Conservation (phyloP, 805 yeast species). For the Schwanniomyces yamadae region DNA sequence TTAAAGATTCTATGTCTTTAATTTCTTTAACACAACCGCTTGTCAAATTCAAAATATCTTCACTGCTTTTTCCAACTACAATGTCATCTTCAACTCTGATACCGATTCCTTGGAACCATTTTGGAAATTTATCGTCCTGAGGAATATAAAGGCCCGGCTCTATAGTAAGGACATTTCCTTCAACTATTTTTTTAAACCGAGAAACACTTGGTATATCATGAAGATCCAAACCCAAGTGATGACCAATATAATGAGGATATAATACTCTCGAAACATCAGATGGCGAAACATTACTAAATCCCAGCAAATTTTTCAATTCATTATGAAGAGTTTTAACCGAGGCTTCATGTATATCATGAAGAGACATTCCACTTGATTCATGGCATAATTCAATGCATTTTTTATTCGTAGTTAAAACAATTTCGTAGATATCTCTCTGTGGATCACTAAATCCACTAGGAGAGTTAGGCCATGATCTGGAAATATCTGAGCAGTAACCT, state of each 20-base stretch:
- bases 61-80: slow-evolving; percentile 64
- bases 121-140: slow-evolving; percentile 66
- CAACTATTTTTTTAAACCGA: slow-evolving; percentile 49
- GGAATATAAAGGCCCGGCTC: slow-evolving; percentile 97
- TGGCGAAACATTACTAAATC: slow-evolving; percentile 54
- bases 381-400: slow-evolving; percentile 71
- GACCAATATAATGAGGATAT: slow-evolving; percentile 96
- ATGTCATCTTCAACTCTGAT: slow-evolving; percentile 94
- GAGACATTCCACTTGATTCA: slow-evolving; percentile 48
- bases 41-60: slow-evolving; percentile 57
- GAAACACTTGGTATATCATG: slow-evolving; percentile 75
- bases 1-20: slow-evolving; percentile 71
- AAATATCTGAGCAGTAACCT: slow-evolving; percentile 93
- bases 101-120: slow-evolving; percentile 82
- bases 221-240: slow-evolving; percentile 88
- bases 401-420: slow-evolving; percentile 80
- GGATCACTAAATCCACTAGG: slow-evolving; percentile 69
- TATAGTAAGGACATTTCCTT: slow-evolving; percentile 85
- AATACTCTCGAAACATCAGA: slow-evolving; percentile 52
- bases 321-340: slow-evolving; percentile 58
- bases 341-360: slow-evolving; percentile 73
- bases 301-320: slow-evolving; percentile 68
- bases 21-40: slow-evolving; percentile 85
- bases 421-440: slow-evolving; percentile 85
- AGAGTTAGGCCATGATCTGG: slow-evolving; percentile 92